Base-by-base conservation (phyloP, 140 eudicot genomes). In the Erigeron philadelphicus region DNA sequence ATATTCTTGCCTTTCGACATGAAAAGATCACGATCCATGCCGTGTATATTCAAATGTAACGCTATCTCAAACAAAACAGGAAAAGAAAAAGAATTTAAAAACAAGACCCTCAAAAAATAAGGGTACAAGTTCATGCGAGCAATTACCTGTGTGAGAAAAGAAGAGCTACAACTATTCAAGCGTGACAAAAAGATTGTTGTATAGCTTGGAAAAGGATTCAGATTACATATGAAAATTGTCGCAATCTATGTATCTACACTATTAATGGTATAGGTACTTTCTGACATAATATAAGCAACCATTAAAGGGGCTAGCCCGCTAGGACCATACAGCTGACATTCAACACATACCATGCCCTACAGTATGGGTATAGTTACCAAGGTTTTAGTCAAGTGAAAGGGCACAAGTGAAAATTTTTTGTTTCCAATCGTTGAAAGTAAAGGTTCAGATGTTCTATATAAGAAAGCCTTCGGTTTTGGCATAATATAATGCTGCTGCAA, bases 401-500 rank as follows among this genome's bases (percentile, higher is more conserved):
- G 59, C 58, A 76, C 74, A 76, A 21, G 52, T 15, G 50, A 47
- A 7, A 23, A 56, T 25, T 11, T 11, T 8, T 25, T 35, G 72
- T 42, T 69, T 61, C 9, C 16, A 13, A 48, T 31, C 3, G 19
- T 60, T 43, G 9, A 11, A 18, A 41, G 17, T 41, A 1, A 10
- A 23, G 23, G 48, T 50, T 60, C 12, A 59, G 31, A 53, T 45
- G 21, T 60, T 45, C 46, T 68, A 63, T 45, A 64, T 35, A n/a
- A 80, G 35, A 58, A 70, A 41, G 1, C 76, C 85, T 63, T 74
- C 12, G 48, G 66, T 85, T 86, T 80, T 78, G 41, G 76, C 81
- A 66, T 75, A 80, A 73, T 82, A 85, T 45, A 81, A 60, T 58
- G 76, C 80, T 23, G 81, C 74, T 41, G 95, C 95, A 31, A 88